Percentiles rank a stretch among this genome's conserved stretches.
Evolutionary conservation across 1,284 basidiomycete species (phyloP).

Genomic region (Coriolopsis trogii): DNA sequence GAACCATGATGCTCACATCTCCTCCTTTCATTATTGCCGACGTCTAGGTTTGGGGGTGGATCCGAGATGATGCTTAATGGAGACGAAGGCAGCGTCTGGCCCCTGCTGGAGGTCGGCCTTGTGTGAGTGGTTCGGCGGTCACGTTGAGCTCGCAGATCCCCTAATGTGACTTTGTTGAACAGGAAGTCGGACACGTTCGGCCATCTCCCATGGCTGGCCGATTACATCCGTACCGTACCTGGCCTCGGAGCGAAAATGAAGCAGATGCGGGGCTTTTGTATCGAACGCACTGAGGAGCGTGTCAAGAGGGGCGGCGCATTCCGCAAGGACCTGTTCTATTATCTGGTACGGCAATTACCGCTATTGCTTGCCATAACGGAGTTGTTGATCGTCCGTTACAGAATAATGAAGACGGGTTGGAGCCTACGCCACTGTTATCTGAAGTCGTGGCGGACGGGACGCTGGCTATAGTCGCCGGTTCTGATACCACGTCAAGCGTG

Average conservation of each 20-base stretch:
- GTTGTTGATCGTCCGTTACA: slow-evolving; percentile 9
- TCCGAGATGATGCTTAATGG: slow-evolving; percentile 33
- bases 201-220: slow-evolving; percentile 30
- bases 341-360: slow-evolving; percentile 13
- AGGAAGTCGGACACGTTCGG: slow-evolving; percentile 26
- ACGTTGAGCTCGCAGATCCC: neutral
- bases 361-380: neutral
- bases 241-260: slow-evolving; percentile 22
- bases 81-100: slow-evolving; percentile 27
- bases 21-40: neutral
- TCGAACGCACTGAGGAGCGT: slow-evolving; percentile 20
- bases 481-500: slow-evolving; percentile 36
- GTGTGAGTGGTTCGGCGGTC: slow-evolving; percentile 16
- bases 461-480: slow-evolving; percentile 33
- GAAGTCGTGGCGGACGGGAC: slow-evolving; percentile 25
- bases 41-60: slow-evolving; percentile 30
- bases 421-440: slow-evolving; percentile 19
- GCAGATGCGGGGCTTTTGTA: slow-evolving; percentile 21
- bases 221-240: slow-evolving; percentile 23
- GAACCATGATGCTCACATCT: no score
- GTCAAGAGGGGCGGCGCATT: slow-evolving; percentile 15
- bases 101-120: slow-evolving; percentile 24
- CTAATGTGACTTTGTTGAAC: neutral
- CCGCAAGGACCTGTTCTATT: slow-evolving; percentile 30
- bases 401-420: slow-evolving; percentile 29